Evolutionary conservation across 352 stramenopile species (phyloP), one percentile per base, ranked within the genome.

Genomic region (Pythium brassicae): DNA sequence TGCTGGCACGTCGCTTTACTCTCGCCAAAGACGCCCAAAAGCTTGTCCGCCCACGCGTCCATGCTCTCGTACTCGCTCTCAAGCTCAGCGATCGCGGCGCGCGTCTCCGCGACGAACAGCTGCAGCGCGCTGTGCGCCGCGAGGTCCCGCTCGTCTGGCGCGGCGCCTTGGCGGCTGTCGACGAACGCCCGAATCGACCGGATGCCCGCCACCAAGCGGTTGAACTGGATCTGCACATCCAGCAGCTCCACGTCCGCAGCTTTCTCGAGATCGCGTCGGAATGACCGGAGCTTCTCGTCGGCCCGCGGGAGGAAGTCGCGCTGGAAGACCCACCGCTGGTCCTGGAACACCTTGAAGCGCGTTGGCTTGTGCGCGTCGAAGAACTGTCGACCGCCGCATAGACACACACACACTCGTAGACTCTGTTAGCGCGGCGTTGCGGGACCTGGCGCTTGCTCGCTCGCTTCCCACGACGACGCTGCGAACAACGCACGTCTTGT

Each of bases 1-100:
- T 83, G 78, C 53, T 83, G 69, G 54, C 76, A 89, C 6, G 61
- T 83, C 12, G 74, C 81, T 51, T 79, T 86, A 65, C 69, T 87
- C 53, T 91, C 81, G 20, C 81, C 72, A 57, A 91, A 89, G 10
- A 84, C 61, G 29, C 50, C 59, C 22, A 91, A 47, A 34, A 91
- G 54, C 44, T 87, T 89, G 60, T 83, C 76, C 52, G 72, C 69
- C 70, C 70, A 87, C 23, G 68, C 59, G 12, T 81, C 76, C 60
- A 91, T 77, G 15, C 59, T 64, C 56, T 91, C 81, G 44, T 76
- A 86, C 51, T 91, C 81, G 29, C 35, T 68, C 58, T 91, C 76
- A 26, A 91, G 55, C 34, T 86, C 73, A 5, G 44, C 47, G 23
- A 87, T 43, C 6, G 61, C 55, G 6, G 53, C 49, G 1, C 71